phyloP scores from a whole-genome alignment of 345 rosid genomes.

The Rhodomyrtus tomentosa region DNA sequence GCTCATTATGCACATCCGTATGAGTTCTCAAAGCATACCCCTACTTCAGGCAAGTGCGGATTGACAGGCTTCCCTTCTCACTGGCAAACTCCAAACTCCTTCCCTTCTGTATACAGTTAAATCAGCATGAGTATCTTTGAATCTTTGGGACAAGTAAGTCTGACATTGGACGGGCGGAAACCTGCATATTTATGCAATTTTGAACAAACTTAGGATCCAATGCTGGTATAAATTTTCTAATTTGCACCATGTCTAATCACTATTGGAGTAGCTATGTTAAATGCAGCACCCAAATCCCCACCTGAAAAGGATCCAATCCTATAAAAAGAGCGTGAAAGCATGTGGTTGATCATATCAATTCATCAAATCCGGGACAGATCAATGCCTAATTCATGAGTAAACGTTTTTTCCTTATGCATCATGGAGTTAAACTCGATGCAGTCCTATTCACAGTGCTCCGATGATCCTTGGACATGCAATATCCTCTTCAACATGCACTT shows the following conservation, averaged over 20 bases:
- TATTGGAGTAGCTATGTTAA: background rate
- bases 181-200: background rate
- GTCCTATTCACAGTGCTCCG: background rate
- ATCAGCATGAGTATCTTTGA: conserved; percentile 20
- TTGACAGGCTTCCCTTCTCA: background rate
- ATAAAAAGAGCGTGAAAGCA: background rate
- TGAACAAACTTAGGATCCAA: background rate
- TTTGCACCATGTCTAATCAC: background rate
- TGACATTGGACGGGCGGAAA: conserved; percentile 41
- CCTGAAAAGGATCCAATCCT: background rate
- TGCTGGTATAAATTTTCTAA: background rate
- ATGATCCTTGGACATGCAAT: background rate
- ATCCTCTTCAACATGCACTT: background rate
- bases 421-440: background rate
- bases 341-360: background rate
- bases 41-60: background rate
- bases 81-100: background rate
- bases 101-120: background rate
- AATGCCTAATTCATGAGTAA: background rate
- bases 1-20: background rate
- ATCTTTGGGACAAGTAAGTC: conserved; percentile 51
- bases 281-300: background rate
- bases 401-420: background rate
- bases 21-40: background rate
- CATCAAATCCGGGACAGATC: background rate